phyloP scores from a whole-genome alignment of 2,329 filamentous ascomycete genomes.

The Daldinia sp. region DNA sequence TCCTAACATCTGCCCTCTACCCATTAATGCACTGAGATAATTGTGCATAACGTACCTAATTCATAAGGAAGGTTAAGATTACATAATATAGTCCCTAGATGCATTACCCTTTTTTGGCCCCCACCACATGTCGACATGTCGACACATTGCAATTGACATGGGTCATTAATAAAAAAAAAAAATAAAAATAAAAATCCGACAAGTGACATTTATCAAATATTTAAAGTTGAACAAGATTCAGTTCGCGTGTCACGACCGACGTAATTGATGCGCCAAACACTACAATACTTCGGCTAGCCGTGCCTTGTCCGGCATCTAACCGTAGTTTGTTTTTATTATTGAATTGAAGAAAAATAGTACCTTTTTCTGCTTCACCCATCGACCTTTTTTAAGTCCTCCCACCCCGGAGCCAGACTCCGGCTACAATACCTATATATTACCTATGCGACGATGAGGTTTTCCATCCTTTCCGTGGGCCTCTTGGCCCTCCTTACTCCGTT shows the following conservation, averaged over 20 bases:
- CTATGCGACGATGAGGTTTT: slow-evolving; percentile 77
- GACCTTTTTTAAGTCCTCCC: neutral
- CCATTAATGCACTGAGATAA: neutral
- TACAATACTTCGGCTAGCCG: slow-evolving; percentile 21
- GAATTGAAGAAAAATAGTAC: neutral
- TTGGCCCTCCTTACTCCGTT: slow-evolving; percentile 75
- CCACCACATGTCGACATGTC: slow-evolving; percentile 19
- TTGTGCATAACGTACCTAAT: neutral
- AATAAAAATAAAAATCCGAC: slow-evolving; percentile 13
- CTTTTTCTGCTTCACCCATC: neutral
- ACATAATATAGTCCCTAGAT: neutral
- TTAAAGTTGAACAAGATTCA: neutral
- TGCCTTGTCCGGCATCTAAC: slow-evolving; percentile 35
- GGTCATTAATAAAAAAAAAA: slow-evolving; percentile 11
- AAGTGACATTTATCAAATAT: slow-evolving; percentile 9
- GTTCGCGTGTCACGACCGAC: slow-evolving; percentile 17
- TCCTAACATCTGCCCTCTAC: neutral
- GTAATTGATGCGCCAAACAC: slow-evolving; percentile 31
- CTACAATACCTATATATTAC: neutral
- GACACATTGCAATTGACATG: slow-evolving; percentile 44
- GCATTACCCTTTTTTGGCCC: neutral
- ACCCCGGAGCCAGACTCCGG: slow-evolving; percentile 11
- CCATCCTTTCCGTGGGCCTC: slow-evolving; percentile 75
- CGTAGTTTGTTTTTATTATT: neutral
- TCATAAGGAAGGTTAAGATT: neutral